phyloP scores from a whole-genome alignment of 2,329 filamentous ascomycete species.

The Plectosphaerella plurivora region DNA sequence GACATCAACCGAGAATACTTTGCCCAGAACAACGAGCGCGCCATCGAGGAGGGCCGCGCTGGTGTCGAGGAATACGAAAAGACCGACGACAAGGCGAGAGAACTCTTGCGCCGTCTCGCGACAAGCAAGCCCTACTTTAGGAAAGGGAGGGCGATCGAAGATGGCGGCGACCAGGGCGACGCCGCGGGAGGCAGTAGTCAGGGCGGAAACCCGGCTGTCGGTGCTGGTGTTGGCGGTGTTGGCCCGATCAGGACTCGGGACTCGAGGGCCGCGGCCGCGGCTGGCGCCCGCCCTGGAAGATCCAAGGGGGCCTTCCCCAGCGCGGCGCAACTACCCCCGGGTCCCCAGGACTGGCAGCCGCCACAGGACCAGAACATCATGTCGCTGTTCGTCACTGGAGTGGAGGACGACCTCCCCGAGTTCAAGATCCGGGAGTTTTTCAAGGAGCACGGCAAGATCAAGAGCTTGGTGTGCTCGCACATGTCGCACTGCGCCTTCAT shows the following conservation, averaged over 20 bases:
- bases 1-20: conserved; percentile 96
- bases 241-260: conserved; percentile 78
- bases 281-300: conserved; percentile 44
- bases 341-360: conserved; percentile 79
- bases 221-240: conserved; percentile 56
- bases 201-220: conserved; percentile 44
- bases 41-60: conserved; percentile 86
- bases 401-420: conserved; percentile 94
- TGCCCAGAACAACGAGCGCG: conserved; percentile 93
- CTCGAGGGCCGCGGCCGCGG: conserved; percentile 45
- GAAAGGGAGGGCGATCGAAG: conserved; percentile 73
- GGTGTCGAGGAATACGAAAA: conserved; percentile 90
- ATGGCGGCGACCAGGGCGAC: conserved; percentile 28
- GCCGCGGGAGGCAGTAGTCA: conserved; percentile 5
- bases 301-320: conserved; percentile 60
- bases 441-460: conserved; percentile 80
- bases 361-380: conserved; percentile 82
- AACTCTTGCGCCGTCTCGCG: conserved; percentile 78
- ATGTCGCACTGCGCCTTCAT: conserved; percentile 96
- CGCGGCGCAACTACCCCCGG: conserved; percentile 70
- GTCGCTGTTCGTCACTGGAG: conserved; percentile 88
- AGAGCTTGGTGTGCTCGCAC: conserved; percentile 92
- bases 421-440: conserved; percentile 90
- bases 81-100: conserved; percentile 93
- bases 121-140: conserved; percentile 94